Evolutionary conservation across 345 rosid species (phyloP).

Genomic region (Aegle marmelos): DNA sequence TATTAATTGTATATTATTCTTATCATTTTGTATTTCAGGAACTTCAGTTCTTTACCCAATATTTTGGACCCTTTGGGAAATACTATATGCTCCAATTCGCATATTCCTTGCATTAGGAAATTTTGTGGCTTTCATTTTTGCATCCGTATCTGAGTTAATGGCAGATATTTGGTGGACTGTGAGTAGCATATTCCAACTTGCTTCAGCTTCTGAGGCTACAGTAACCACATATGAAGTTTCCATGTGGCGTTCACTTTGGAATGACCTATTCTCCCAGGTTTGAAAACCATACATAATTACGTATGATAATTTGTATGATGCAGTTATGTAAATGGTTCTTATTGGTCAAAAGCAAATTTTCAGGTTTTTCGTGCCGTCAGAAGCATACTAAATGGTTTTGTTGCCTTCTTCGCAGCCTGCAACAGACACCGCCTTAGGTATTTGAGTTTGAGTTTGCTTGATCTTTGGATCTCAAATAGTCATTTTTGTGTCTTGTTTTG

Average conservation of each 20-base stretch:
- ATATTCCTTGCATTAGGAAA: slow-evolving; percentile 49
- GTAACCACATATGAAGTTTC: slow-evolving; percentile 67
- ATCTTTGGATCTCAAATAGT: background rate
- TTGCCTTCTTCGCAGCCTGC: slow-evolving; percentile 86
- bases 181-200: slow-evolving; percentile 49
- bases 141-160: slow-evolving; percentile 37
- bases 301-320: background rate
- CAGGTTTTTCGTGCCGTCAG: slow-evolving; percentile 92
- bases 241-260: slow-evolving; percentile 90
- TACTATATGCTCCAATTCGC: slow-evolving; percentile 64
- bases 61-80: slow-evolving; percentile 66
- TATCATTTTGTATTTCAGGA: slow-evolving; percentile 40
- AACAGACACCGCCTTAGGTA: slow-evolving; percentile 99
- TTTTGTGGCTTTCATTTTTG: slow-evolving; percentile 40
- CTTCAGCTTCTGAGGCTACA: slow-evolving; percentile 62
- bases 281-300: slow-evolving; percentile 4
- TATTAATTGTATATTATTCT: background rate
- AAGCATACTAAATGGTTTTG: slow-evolving; percentile 85
- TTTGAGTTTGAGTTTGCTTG: background rate
- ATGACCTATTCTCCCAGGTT: slow-evolving; percentile 95
- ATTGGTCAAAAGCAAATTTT: slow-evolving; percentile 17
- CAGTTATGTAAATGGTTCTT: slow-evolving; percentile 12
- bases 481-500: background rate
- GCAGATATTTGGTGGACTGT: slow-evolving; percentile 56
- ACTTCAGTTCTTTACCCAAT: slow-evolving; percentile 54